Evolutionary conservation across 371 early-diverging fungal genomes (phyloP), one percentile per base, ranked within the genome.

Genomic region (Rhizopus microsporus): DNA sequence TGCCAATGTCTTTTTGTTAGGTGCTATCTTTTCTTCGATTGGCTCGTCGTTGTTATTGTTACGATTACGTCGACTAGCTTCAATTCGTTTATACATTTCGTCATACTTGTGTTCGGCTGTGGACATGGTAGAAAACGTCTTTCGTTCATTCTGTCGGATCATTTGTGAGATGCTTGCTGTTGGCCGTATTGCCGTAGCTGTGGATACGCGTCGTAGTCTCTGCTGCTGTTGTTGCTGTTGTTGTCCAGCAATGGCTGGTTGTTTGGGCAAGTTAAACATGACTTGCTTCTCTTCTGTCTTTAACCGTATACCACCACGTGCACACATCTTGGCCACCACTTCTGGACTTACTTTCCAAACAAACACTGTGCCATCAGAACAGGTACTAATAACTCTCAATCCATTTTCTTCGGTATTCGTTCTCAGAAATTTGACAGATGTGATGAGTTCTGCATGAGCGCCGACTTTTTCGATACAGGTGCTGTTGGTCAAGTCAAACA

Each of bases 371-470:
- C 93, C 91, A 60, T 93, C 92, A 0, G 87, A 89, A 55, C 88
- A 83, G 5, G 91, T 89, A 7, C 91, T 88, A 29, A 90, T 71
- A 4, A 93, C 66, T 0, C 86, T 77, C 9, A 81, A 52, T 15
- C 75, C 72, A 32, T 63, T 39, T 44, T 58, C 37, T 50, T 81
- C 84, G 1, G 60, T 62, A 4, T 73, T 75, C 0, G 73, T 68
- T 8, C 60, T 61, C 9, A 78, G 16, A 65, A 94, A 92, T 46
- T 79, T 80, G 40, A 92, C 83, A 8, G 82, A 68, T 0, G 94
- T 94, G 13, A 94, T 85, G 16, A 88, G 68, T 55, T 94, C 94
- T 0, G 91, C 82, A 64, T 93, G 93, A 0, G 90, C 92, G 42
- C 75, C 74, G 8, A 79, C 80, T 30, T 83, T 75, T 6, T 83